These are phyloP conservation scores for Pulveroboletus sp. DNA, from an alignment of 1,284 basidiomycete species.

Conservation along the genomic window DNA sequence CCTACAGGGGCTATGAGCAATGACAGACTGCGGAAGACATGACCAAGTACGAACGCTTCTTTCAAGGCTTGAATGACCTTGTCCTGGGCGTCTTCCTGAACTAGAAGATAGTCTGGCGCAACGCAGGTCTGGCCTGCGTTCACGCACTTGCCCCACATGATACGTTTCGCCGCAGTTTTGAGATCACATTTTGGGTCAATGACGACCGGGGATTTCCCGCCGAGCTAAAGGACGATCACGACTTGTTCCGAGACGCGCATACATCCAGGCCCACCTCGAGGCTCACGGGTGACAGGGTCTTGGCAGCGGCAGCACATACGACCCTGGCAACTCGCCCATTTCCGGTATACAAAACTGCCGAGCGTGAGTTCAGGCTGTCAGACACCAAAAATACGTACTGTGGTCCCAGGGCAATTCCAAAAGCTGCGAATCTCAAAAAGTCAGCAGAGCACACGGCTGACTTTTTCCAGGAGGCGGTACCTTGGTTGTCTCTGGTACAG, in stretches of 20 bases:
- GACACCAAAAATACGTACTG: constrained; percentile 51
- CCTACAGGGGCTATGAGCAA: constrained; percentile 33
- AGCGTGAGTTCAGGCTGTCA: background rate
- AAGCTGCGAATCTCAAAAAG: constrained; percentile 43
- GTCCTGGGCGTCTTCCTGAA: constrained; percentile 64
- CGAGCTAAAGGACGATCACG: constrained; percentile 30
- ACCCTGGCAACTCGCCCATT: constrained; percentile 78
- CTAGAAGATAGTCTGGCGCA: constrained; percentile 83
- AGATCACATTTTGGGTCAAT: constrained; percentile 71
- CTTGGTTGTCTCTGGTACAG: constrained; percentile 71
- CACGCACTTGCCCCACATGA: constrained; percentile 80
- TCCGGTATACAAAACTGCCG: constrained; percentile 55
- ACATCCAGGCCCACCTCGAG: constrained; percentile 55
- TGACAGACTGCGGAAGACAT: background rate
- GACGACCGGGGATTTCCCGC: constrained; percentile 78
- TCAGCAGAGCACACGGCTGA: constrained; percentile 1
- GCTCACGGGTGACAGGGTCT: constrained; percentile 82
- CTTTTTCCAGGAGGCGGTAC: constrained; percentile 33
- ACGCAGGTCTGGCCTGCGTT: constrained; percentile 77
- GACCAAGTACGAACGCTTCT: constrained; percentile 48
- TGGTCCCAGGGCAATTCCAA: constrained; percentile 87
- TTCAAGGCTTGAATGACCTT: constrained; percentile 62
- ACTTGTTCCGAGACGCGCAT: background rate
- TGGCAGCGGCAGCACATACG: constrained; percentile 81
- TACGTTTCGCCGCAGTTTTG: constrained; percentile 56